These are phyloP conservation scores for Castanea mollissima DNA, from an alignment of 306 rosid genomes.

Conservation along the genomic window DNA sequence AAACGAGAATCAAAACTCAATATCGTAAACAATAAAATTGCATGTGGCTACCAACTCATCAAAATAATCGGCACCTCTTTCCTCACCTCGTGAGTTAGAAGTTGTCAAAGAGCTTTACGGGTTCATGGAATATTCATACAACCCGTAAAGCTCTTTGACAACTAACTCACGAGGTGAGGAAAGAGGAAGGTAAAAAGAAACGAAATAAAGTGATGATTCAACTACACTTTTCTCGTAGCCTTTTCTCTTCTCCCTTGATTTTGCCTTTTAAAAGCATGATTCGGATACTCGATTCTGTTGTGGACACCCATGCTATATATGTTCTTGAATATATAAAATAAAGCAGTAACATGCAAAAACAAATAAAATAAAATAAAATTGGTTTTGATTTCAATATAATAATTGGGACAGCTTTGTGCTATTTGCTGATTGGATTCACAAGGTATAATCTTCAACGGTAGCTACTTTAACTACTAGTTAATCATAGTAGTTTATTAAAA, in stretches of 20 bases:
- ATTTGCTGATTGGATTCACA: constrained; percentile 30
- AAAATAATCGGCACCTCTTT: not conserved
- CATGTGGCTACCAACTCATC: constrained; percentile 2
- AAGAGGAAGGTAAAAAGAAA: not conserved
- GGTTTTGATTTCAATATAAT: not conserved
- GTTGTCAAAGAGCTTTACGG: too few relatives aligned
- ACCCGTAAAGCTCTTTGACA: constrained; percentile 13
- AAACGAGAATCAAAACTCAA: not conserved
- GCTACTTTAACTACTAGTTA: constrained; percentile 39
- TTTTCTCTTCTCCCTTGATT: not conserved
- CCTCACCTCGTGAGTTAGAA: too few relatives aligned
- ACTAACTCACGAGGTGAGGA: not conserved
- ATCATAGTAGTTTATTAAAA: constrained; percentile 22
- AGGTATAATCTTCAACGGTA: constrained; percentile 5
- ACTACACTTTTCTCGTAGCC: constrained; percentile 7
- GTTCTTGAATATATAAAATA: not conserved
- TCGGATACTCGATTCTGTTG: not conserved
- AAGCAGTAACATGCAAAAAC: not conserved
- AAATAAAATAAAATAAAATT: not conserved
- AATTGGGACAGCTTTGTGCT: constrained; percentile 10
- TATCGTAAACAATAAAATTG: not conserved
- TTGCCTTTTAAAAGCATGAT: constrained; percentile 23
- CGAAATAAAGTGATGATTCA: not conserved
- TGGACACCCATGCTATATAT: not conserved
- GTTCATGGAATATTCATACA: constrained; percentile 2